Evolutionary conservation across 176 grass and related monocot species (phyloP).

Genomic region (Juncus effusus): DNA sequence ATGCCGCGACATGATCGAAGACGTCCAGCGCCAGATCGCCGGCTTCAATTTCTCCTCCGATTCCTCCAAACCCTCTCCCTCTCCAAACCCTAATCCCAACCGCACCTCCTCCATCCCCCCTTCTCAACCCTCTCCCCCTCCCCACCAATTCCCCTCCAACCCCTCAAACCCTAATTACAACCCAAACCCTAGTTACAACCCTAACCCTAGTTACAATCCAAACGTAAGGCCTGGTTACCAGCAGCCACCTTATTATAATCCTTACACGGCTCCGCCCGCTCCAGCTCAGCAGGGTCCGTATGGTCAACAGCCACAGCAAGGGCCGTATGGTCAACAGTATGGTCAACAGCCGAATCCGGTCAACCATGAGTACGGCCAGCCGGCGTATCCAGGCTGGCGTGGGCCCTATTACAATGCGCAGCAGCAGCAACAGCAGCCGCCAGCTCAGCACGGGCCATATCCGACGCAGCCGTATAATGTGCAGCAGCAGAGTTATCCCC

Average conservation of each 20-base stretch:
- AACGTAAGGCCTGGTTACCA: conserved; percentile 55
- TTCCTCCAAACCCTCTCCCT: conserved; percentile 12
- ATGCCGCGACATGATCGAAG: conserved; percentile 95
- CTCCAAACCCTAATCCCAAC: conserved; percentile 11
- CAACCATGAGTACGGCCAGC: conserved; percentile 72
- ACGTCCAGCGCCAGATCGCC: conserved; percentile 79
- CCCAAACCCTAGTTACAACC: conserved; percentile 39
- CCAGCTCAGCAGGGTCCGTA: conserved; percentile 52
- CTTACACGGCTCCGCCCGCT: conserved; percentile 40
- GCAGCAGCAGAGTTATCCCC: conserved; percentile 45
- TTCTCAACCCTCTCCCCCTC: conserved; percentile 33
- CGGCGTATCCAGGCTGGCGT: conserved; percentile 87
- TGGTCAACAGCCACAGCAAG: conserved; percentile 36
- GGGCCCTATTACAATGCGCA: conserved; percentile 76
- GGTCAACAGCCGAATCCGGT: conserved; percentile 27
- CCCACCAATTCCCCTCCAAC: conserved; percentile 35
- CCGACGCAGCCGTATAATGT: conserved; percentile 56
- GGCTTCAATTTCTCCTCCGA: conserved; percentile 76
- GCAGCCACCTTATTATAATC: conserved; percentile 40
- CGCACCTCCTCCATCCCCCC: conserved; percentile 45
- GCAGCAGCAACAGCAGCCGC: conserved; percentile 39
- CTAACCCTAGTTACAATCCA: conserved; percentile 30
- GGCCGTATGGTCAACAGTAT: conserved; percentile 31
- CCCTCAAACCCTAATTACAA: conserved; percentile 29
- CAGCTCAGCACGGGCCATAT: conserved; percentile 33